Evolutionary conservation across 2,329 filamentous ascomycete species (phyloP), one percentile per base, ranked within the genome.

Genomic region (Botrytis deweyae): DNA sequence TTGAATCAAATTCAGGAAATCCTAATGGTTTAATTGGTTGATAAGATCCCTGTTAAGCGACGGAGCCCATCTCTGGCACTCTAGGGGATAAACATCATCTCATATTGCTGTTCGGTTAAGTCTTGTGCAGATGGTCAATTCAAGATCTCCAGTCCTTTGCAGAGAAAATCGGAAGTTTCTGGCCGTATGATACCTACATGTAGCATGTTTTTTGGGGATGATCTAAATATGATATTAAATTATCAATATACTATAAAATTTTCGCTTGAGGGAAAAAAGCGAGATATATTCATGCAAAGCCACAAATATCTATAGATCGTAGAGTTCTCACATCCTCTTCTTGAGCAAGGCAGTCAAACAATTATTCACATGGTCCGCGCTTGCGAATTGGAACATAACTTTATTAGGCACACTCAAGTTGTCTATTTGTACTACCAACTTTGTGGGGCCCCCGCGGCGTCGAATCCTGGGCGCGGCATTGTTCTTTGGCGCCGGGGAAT

Each of bases 161-260:
- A 52, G 10, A 14, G 25, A 25, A n/a, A n/a, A 14, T n/a, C 2
- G 2, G 2, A n/a, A 52, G 25, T 16, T n/a, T 52, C 12, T n/a
- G 2, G 49, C 5, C 12, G 3, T 52, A 14, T 52, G 14, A 18
- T 16, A 42, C 2, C 40, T 29, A 58, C 8, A 29, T 33, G n/a
- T 18, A 58, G 3, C 2, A 18, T 58, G 1, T 6, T 58, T 29
- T 8, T 4, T 29, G 2, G 16, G 7, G 14, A 29, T 29, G 7
- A n/a, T n/a, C 14, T 25, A 0, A 14, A 5, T 14, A 9, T 18
- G 3, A 3, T 18, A 18, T 18, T 4, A 9, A 29, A 0, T 9
- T 18, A 18, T 58, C 4, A 33, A 18, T 4, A 4, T 33, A 2
- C 3, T 18, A 12, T 33, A 2, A 58, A 58, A 4, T 3, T 29